Percentiles rank a stretch among this genome's conserved stretches.
Conservation (phyloP, 345 rosid species). For the Reutealis trisperma region DNA sequence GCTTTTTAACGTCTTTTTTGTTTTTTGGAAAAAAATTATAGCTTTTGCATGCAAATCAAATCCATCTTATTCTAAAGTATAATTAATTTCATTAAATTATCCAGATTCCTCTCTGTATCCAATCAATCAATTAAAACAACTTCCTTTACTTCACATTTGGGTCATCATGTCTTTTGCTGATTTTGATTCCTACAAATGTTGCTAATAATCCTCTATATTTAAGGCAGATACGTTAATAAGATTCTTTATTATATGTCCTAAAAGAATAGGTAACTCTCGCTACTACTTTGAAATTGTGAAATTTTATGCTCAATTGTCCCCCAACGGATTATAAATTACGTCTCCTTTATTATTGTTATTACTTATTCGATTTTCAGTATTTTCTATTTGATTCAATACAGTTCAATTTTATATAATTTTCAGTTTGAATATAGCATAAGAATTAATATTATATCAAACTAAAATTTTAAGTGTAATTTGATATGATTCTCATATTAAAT, state of each 20-base stretch:
- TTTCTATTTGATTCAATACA: no score
- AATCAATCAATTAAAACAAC: constrained; percentile 20
- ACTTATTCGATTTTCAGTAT: no score
- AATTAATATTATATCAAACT: no score
- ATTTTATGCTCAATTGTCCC: background rate
- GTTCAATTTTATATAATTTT: no score
- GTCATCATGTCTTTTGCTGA: constrained; percentile 25
- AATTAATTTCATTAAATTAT: constrained; percentile 4
- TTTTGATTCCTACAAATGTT: constrained; percentile 7
- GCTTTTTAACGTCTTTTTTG: constrained; percentile 40
- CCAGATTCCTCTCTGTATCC: constrained; percentile 14
- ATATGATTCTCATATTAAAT: no score
- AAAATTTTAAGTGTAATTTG: no score
- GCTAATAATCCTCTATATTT: no score
- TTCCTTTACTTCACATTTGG: constrained; percentile 25
- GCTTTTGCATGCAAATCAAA: constrained; percentile 55
- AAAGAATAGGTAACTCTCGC: no score
- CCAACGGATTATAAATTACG: background rate
- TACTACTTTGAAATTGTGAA: background rate
- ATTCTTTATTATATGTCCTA: no score
- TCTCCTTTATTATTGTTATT: no score
- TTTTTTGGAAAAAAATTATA: constrained; percentile 20
- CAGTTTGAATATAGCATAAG: no score
- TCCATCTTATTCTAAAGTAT: constrained; percentile 22
- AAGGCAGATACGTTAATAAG: no score